Evolutionary conservation across 257 asterid species (phyloP), one percentile per base, ranked within the genome.

Genomic region (Vinca minor): DNA sequence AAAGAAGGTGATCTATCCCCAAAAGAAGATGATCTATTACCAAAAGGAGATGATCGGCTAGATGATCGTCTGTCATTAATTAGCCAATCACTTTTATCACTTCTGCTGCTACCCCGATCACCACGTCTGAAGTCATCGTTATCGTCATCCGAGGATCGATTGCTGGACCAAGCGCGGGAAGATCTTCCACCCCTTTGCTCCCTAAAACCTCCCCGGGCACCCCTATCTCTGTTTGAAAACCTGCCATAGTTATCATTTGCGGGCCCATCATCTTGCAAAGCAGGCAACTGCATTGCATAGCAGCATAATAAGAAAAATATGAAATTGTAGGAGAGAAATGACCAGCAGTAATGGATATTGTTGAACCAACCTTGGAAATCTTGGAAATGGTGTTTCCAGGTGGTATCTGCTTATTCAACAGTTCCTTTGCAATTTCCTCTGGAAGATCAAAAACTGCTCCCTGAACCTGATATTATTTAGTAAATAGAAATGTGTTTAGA

Each of bases 371-470:
- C 86, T 91, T 91, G 18, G 85, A 31, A 67, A 88, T 70, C 77
- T 84, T 91, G 78, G 94, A 58, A 69, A 91, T 83, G 56, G 90
- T 83, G 83, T 91, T 88, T 47, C 98, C 95, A 63, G 94, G 86
- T 11, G 98, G 96, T 60, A 86, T 66, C 73, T 86, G 87, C 81
- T 71, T 83, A 47, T 39, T 83, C 56, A 91, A 84, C 34, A 91
- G 84, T 72, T 82, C 94, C 76, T 78, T 85, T 21, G 96, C 98
- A 71, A 88, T 80, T 79, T 91, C 98, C 79, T 88, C 98, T 1
- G 96, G 98, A 58, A 91, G 94, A 80, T 91, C 98, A 79, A 91
- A 91, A 58, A 91, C 91, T 55, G 96, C 96, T 69, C 96, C 98
- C 42, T 84, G 89, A 59, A 88, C 78, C 98, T 91, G 81, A 70